Base-by-base conservation (phyloP, 1,284 basidiomycete genomes). In the Ceratobasidium sp. region DNA sequence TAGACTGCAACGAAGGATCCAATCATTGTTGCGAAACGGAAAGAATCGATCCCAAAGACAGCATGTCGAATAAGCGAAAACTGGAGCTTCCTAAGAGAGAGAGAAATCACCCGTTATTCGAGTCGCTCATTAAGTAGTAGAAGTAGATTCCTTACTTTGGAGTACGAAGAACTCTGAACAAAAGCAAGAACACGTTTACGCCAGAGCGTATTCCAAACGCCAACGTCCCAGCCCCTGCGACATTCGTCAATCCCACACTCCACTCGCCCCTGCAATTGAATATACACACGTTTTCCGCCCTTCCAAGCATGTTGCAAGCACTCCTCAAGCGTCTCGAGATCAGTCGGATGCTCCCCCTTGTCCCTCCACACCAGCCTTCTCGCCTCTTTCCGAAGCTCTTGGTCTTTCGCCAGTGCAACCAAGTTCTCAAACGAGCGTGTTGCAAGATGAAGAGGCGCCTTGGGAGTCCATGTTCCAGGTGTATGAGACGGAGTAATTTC, bases 11-110 rank as follows among this genome's bases (percentile, higher is more conserved):
- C 91, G 77, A 95, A 82, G 83, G 52, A 74, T 89, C 93, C 94
- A 38, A 97, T 84, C 93, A 95, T 96, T 0, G 89, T 88, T 7
- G 90, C 92, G 75, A 96, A 95, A 35, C 95, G 85, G 78, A 91
- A 86, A 0, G 92, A 90, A 78, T 96, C 94, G 55, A 83, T 77
- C 0, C 94, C 94, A 76, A 96, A 91, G 46, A 96, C 82, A 0
- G 94, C 94, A 80, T 87, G 89, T 1, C 89, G 87, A 55, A 96
- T 84, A 30, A 93, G 79, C 2, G 86, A 80, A 14, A 91, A 81
- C 8, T 89, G 87, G 70, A 84, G 78, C 75, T 84, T 79, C 82
- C 87, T 85, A 67, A 44, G 76, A 44, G 26, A 66, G 55, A 21
- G 16, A 64, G 30, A 47, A 47, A 46, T 49, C 21, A 59, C 1